Evolutionary conservation across 306 rosid species (phyloP).

Genomic region (Rosa lucieae): DNA sequence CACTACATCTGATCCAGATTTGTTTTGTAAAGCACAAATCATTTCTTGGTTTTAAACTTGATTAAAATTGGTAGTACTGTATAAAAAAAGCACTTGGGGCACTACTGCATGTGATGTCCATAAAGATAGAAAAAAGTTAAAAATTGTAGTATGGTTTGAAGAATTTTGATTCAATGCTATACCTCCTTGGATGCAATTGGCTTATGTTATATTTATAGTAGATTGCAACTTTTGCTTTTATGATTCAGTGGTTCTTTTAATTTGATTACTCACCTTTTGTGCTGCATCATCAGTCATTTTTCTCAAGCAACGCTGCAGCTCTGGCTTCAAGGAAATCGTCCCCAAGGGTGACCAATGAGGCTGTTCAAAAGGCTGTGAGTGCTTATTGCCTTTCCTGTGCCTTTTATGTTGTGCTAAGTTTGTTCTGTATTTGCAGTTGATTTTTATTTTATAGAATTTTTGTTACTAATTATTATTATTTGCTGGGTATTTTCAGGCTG

Average conservation of each 20-base stretch:
- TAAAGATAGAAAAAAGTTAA: background rate
- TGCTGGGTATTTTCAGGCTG: slow-evolving; percentile 57
- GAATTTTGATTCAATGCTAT: background rate
- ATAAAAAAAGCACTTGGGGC: background rate
- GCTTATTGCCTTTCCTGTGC: slow-evolving; percentile 14
- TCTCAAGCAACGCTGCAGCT: slow-evolving; percentile 70
- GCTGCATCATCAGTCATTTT: slow-evolving; percentile 58
- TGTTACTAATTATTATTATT: background rate
- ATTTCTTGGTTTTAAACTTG: background rate
- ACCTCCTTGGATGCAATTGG: background rate
- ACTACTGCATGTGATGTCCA: background rate
- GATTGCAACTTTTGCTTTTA: background rate
- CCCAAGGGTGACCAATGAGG: slow-evolving; percentile 83
- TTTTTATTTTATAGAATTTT: background rate
- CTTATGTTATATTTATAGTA: background rate
- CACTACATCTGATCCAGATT: slow-evolving; percentile 6
- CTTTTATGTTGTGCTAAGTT: slow-evolving; percentile 9
- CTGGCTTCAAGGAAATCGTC: slow-evolving; percentile 76
- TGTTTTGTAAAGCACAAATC: background rate
- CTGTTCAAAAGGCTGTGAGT: slow-evolving; percentile 92
- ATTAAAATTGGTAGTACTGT: background rate
- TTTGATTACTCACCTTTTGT: slow-evolving; percentile 6
- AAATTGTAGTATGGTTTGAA: background rate
- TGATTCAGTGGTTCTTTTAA: background rate
- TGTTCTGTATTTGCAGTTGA: slow-evolving; percentile 16